Evolutionary conservation across 2,329 filamentous ascomycete species (phyloP).

Genomic region (Golovinomyces cichoracearum): DNA sequence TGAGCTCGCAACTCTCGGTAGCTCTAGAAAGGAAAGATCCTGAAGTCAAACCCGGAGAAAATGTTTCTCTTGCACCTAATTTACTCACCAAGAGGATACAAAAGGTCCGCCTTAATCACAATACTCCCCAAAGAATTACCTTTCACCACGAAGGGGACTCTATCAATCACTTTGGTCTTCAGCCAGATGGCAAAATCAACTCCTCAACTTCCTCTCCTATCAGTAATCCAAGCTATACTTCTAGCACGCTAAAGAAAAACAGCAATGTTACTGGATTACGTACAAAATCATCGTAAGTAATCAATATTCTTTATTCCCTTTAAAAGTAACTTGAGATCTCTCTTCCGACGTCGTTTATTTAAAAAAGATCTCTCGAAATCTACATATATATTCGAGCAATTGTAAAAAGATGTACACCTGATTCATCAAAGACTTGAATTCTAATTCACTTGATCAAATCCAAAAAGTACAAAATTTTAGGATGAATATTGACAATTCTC

Average conservation of each 20-base stretch:
- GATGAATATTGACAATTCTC: background rate
- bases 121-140: constrained; percentile 17
- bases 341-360: no score
- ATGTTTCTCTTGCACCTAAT: constrained; percentile 4
- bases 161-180: constrained; percentile 23
- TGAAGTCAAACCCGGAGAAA: constrained; percentile 10
- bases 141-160: constrained; percentile 30
- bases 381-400: no score
- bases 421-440: no score
- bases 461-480: no score
- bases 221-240: constrained; percentile 28
- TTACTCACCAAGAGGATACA: constrained; percentile 2
- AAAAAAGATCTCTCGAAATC: no score
- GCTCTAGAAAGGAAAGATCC: constrained; percentile 4
- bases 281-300: constrained; percentile 43
- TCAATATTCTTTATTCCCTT: constrained; percentile 4
- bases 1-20: background rate
- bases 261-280: constrained; percentile 29
- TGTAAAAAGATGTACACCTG: no score
- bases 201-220: constrained; percentile 30
- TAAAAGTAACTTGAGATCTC: no score
- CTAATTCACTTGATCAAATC: no score
- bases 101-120: constrained; percentile 10
- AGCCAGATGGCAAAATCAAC: constrained; percentile 19
- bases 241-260: constrained; percentile 30